Base-by-base conservation (phyloP, 495 filamentous ascomycete genomes). In the Hypoxylon fragiforme region DNA sequence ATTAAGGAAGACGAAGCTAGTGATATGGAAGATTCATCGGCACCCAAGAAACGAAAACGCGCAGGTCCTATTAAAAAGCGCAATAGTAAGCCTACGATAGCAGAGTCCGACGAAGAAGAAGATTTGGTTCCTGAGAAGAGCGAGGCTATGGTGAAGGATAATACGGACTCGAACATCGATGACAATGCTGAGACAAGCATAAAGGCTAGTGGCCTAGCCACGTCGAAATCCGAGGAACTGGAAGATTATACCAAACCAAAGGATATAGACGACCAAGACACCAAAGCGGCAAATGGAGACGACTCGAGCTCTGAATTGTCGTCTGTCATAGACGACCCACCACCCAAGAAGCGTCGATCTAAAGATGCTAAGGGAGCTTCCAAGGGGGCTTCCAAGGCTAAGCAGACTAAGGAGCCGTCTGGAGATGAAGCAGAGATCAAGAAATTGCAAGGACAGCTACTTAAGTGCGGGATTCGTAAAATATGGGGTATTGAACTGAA, bases 381-480 rank as follows among this genome's bases (percentile, higher is more conserved):
- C 14, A 62, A 57, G 35, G 58, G 52, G 18, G 32, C 44, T 11
- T 16, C 58, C 14, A 62, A 56, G 32, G 37, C 58, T 9, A 62
- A 49, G 37, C 52, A 48, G 26, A 26, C 64, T 14, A 67, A 79
- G 45, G 82, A 86, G 7, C 60, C 76, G 5, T 80, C 85, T 28
- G 81, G 87, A 0, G 81, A 90, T 50, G 85, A 92, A 32, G 82
- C 79, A 7, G 87, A 94, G 70, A 90, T 97, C 69, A 97, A 92
- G 68, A 84, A 83, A n/a, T 78, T 98, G 12, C 94, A 98, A 71
- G 81, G 82, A 15, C 90, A 91, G 71, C 78, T 98, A 21, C 62
- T 88, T 34, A 97, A 96, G 73, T 98, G 94, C 63, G 94, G 94
- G 36, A 84, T 98, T 39, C 88, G 90, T 24, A 97, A 97, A 66